Conservation (phyloP, 1,284 basidiomycete species). For the Cystobasidium pallidum region DNA sequence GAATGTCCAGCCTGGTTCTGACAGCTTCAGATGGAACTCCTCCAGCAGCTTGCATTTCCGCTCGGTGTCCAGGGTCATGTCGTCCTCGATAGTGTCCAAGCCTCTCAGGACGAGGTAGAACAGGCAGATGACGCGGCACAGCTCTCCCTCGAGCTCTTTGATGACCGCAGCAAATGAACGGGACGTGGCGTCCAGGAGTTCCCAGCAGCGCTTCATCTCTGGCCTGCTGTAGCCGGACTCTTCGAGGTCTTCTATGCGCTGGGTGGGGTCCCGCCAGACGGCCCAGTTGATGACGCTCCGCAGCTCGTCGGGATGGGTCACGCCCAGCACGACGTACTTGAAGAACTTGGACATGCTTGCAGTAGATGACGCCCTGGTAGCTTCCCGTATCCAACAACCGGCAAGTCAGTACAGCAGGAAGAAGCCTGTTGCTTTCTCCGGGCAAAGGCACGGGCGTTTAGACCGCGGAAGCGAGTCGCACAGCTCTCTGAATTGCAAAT, state of each 20-base stretch:
- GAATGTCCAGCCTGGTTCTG: constrained; percentile 87
- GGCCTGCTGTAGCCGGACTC: constrained; percentile 66
- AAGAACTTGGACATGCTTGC: constrained; percentile 40
- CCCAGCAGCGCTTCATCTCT: constrained; percentile 88
- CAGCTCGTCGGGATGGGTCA: constrained; percentile 54
- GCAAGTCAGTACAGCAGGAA: not conserved
- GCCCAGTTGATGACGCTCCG: constrained; percentile 57
- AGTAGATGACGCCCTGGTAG: not conserved
- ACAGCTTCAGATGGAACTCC: constrained; percentile 77
- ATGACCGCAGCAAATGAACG: constrained; percentile 91
- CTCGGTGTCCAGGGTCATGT: constrained; percentile 90
- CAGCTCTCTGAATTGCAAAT: no score
- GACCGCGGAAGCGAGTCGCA: not conserved
- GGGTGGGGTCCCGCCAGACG: constrained; percentile 59
- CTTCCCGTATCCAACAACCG: no score
- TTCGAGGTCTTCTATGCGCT: constrained; percentile 56
- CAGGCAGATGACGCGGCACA: constrained; percentile 84
- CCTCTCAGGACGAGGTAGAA: constrained; percentile 95
- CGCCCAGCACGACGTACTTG: constrained; percentile 28
- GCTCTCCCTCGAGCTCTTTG: constrained; percentile 93
- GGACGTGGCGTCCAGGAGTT: constrained; percentile 84
- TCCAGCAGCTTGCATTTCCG: constrained; percentile 85
- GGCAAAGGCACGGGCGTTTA: not conserved
- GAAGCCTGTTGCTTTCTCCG: not conserved
- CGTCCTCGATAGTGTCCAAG: constrained; percentile 95